These are phyloP conservation scores for Penicilliopsis zonata DNA, from an alignment of 495 filamentous ascomycete genomes.

Conservation along the genomic window DNA sequence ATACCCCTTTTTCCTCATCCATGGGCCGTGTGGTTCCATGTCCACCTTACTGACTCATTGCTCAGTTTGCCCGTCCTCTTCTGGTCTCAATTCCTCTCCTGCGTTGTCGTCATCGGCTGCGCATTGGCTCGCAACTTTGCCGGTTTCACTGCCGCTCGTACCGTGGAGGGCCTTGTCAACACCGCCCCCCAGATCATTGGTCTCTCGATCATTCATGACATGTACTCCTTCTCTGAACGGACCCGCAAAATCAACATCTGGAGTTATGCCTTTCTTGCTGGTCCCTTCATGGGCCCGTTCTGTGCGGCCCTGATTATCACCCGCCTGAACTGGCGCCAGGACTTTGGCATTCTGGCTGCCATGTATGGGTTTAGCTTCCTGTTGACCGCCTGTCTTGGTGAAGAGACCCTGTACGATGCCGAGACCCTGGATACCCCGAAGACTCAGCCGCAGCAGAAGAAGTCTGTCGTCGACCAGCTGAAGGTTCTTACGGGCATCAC, in stretches of 20 bases:
- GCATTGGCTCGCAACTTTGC: constrained; percentile 39
- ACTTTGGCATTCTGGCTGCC: constrained; percentile 43
- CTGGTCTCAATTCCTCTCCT: constrained; percentile 37
- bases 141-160: constrained; percentile 45
- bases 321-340: constrained; percentile 35
- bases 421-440: constrained; percentile 25
- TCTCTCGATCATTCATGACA: constrained; percentile 52
- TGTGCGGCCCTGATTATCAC: constrained; percentile 46
- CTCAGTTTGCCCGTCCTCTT: constrained; percentile 47
- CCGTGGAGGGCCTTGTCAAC: constrained; percentile 52
- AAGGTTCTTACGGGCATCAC: no score
- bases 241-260: constrained; percentile 53
- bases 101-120: constrained; percentile 41
- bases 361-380: constrained; percentile 33
- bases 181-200: constrained; percentile 28
- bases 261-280: constrained; percentile 38
- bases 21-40: constrained; percentile 50
- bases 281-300: constrained; percentile 49
- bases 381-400: constrained; percentile 36
- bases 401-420: constrained; percentile 52
- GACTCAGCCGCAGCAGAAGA: constrained; percentile 32
- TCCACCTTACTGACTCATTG: constrained; percentile 43
- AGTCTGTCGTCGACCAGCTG: constrained; percentile 33
- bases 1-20: constrained; percentile 41
- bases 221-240: constrained; percentile 56